Evolutionary conservation across 805 yeast genomes (phyloP).

Genomic region (Yamadazyma phyllophila): DNA sequence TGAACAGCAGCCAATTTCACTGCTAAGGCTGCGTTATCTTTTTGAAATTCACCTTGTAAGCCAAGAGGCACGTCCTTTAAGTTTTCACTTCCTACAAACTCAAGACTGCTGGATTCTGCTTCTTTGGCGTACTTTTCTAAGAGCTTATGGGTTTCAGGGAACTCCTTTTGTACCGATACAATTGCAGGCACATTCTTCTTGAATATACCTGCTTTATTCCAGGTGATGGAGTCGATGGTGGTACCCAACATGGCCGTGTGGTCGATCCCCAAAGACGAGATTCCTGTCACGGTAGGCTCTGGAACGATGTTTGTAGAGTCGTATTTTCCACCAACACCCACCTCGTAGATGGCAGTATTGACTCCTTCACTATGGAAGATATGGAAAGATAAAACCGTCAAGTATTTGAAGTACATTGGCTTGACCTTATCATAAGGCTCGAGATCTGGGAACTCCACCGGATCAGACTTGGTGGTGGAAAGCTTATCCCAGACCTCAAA

Average conservation of each 20-base stretch:
- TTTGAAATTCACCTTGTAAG: constrained; percentile 81
- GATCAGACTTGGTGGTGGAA: constrained; percentile 54
- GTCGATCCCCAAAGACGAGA: constrained; percentile 85
- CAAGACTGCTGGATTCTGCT: constrained; percentile 43
- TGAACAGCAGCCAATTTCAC: constrained; percentile 65
- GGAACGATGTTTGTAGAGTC: constrained; percentile 92
- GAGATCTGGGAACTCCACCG: constrained; percentile 54
- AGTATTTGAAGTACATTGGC: constrained; percentile 90
- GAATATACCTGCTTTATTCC: constrained; percentile 96
- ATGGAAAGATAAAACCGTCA: constrained; percentile 88
- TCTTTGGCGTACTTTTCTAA: constrained; percentile 69
- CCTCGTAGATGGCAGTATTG: constrained; percentile 94
- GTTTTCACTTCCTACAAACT: constrained; percentile 47
- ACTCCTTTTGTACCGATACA: constrained; percentile 54
- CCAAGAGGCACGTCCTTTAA: constrained; percentile 53
- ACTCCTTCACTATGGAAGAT: constrained; percentile 84
- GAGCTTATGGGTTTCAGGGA: constrained; percentile 51
- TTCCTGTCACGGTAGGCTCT: constrained; percentile 80
- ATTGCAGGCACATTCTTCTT: constrained; percentile 67
- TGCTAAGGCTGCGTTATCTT: constrained; percentile 84
- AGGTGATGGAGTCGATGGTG: constrained; percentile 85
- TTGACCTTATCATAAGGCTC: constrained; percentile 69
- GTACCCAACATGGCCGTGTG: constrained; percentile 85
- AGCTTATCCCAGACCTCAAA: constrained; percentile 92
- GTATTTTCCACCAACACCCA: constrained; percentile 97